Percentiles rank a stretch among this genome's conserved stretches.
phyloP scores from a whole-genome alignment of 768 basidiomycete genomes.

The Termitomyces sp. region DNA sequence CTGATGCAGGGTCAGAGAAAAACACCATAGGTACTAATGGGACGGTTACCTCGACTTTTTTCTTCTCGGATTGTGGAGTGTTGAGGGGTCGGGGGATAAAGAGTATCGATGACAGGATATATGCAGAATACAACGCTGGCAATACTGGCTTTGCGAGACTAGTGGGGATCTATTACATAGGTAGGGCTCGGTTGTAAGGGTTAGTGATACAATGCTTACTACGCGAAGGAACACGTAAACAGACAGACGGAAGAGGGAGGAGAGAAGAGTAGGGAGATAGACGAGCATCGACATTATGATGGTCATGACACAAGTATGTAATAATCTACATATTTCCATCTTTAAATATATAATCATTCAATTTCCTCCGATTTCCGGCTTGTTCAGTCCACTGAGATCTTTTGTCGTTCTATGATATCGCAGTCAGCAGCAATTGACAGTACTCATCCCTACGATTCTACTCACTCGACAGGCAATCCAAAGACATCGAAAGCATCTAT shows the following conservation, averaged over 20 bases:
- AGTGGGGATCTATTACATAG: slow-evolving; percentile 43
- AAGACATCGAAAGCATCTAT: slow-evolving; percentile 67
- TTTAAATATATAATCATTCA: no score
- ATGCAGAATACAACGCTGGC: slow-evolving; percentile 26
- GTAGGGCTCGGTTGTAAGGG: not conserved
- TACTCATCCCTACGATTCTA: slow-evolving; percentile 6
- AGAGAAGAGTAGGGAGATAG: slow-evolving; percentile 24
- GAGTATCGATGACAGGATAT: slow-evolving; percentile 22
- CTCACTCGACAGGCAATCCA: slow-evolving; percentile 57
- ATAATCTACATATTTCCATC: no score
- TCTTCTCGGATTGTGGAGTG: slow-evolving; percentile 7
- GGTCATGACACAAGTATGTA: no score
- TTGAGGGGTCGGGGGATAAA: slow-evolving; percentile 5
- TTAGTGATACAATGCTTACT: slow-evolving; percentile 26
- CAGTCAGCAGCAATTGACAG: not conserved
- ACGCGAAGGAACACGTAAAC: slow-evolving; percentile 50
- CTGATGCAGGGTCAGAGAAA: slow-evolving; percentile 6
- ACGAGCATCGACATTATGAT: slow-evolving; percentile 14
- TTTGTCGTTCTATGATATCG: slow-evolving; percentile 27
- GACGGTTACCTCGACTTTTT: not conserved
- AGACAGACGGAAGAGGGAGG: slow-evolving; percentile 37
- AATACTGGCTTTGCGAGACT: slow-evolving; percentile 27
- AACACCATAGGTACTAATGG: not conserved
- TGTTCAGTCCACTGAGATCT: slow-evolving; percentile 28
- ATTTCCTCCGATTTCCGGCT: slow-evolving; percentile 14